Conservation (phyloP, 1,284 basidiomycete genomes). For the Ustilago hordei region DNA sequence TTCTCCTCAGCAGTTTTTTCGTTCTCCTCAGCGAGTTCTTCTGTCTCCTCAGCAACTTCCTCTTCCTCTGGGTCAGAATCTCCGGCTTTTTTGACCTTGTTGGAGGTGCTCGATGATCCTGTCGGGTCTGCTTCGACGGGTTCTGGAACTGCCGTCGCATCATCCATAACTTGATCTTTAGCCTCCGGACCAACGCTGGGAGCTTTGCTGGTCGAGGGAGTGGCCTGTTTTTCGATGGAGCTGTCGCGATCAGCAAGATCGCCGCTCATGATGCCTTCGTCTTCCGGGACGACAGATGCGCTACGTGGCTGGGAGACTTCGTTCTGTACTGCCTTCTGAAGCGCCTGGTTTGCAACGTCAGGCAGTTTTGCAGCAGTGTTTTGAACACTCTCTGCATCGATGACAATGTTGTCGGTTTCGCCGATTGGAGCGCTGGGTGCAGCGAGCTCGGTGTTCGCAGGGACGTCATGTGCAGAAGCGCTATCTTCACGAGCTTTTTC, state of each 20-base stretch:
- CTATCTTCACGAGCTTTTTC: background rate
- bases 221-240: conserved; percentile 32
- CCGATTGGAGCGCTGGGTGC: background rate
- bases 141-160: background rate
- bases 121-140: background rate
- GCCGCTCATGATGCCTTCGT: conserved; percentile 40
- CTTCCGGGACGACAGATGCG: conserved; percentile 7
- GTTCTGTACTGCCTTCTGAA: background rate
- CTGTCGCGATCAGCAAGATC: conserved; percentile 44
- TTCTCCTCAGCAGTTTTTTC: background rate
- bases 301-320: conserved; percentile 1
- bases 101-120: background rate
- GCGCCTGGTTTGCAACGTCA: background rate
- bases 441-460: background rate
- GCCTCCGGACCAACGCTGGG: background rate
- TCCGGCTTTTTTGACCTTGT: background rate
- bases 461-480: background rate
- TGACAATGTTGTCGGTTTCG: background rate
- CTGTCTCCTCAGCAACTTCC: background rate
- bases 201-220: background rate
- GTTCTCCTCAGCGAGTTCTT: background rate
- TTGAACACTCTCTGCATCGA: background rate
- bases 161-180: background rate
- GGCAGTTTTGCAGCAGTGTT: background rate
- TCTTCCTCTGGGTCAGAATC: background rate